Percentiles rank a stretch among this genome's conserved stretches.
phyloP scores from a whole-genome alignment of 73 alveolate genomes.

The Blepharisma japonicum region DNA sequence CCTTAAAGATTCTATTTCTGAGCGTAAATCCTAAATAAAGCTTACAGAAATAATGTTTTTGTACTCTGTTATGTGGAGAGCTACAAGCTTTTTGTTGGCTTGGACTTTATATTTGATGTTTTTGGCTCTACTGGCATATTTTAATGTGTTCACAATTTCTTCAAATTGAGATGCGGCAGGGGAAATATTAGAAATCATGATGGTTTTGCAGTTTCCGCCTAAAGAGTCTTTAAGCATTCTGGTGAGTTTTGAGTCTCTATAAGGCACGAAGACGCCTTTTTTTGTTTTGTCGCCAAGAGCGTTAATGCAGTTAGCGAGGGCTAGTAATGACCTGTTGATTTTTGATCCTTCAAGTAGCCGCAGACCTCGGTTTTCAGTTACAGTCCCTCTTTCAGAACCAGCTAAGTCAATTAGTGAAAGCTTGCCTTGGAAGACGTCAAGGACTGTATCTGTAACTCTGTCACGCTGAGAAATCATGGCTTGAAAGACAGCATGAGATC shows the following conservation, averaged over 20 bases:
- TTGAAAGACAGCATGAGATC: constrained; percentile 78
- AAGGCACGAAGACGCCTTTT: constrained; percentile 80
- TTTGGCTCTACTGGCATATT: constrained; percentile 92
- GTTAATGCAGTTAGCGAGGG: constrained; percentile 86
- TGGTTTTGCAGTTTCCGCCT: constrained; percentile 92
- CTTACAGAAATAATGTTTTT: constrained; percentile 58
- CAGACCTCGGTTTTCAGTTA: constrained; percentile 77
- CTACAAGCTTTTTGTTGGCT: constrained; percentile 84
- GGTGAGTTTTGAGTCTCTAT: constrained; percentile 84
- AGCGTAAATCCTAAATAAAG: constrained; percentile 48
- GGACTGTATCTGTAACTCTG: constrained; percentile 46
- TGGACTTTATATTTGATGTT: constrained; percentile 79
- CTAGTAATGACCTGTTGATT: constrained; percentile 78
- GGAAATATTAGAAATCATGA: constrained; percentile 85
- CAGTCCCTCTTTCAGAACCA: constrained; percentile 89
- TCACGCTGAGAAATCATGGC: constrained; percentile 51
- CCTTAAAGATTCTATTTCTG: constrained; percentile 67
- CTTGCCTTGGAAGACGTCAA: constrained; percentile 66
- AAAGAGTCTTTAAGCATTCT: constrained; percentile 83
- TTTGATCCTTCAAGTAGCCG: constrained; percentile 92
- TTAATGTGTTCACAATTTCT: constrained; percentile 88
- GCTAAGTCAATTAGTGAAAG: constrained; percentile 82
- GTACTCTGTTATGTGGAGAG: constrained; percentile 74
- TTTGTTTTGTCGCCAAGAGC: constrained; percentile 77
- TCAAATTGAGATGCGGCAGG: constrained; percentile 81